Conservation (phyloP, 2,329 filamentous ascomycete genomes). For the Aureobasidium sp. region DNA sequence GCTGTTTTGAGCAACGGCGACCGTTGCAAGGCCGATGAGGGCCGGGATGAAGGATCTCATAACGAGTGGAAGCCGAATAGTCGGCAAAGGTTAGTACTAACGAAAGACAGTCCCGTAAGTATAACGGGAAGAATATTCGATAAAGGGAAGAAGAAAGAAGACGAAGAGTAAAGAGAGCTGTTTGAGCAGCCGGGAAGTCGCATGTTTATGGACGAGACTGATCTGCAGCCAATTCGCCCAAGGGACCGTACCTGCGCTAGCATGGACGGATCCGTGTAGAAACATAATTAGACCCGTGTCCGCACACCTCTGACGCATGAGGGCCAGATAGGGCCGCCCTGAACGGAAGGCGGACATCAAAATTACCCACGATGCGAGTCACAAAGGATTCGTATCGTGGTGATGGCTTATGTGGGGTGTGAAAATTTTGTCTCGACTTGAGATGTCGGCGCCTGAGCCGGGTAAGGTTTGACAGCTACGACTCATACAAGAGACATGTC, state of each 20-base stretch:
- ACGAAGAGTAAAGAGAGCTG: neutral
- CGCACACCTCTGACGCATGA: slow-evolving; percentile 7
- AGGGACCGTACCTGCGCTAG: slow-evolving; percentile 10
- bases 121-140: neutral
- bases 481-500: neutral
- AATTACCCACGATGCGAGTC: neutral
- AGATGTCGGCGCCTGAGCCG: slow-evolving; percentile 2
- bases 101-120: neutral
- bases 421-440: slow-evolving; percentile 1
- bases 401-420: neutral
- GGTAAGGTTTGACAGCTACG: neutral
- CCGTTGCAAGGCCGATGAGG: slow-evolving; percentile 1
- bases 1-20: slow-evolving; percentile 2
- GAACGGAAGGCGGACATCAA: neutral
- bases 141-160: neutral
- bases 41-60: neutral
- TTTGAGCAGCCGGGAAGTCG: neutral
- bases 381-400: neutral
- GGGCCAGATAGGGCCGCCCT: neutral
- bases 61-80: slow-evolving; percentile 2
- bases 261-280: neutral
- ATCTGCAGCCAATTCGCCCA: slow-evolving; percentile 5
- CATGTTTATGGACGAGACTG: slow-evolving; percentile 6
- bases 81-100: neutral
- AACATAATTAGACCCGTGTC: slow-evolving; percentile 11